Percentiles rank a stretch among this genome's conserved stretches.
phyloP scores from a whole-genome alignment of 768 basidiomycete genomes.

The Lactarius quietus region DNA sequence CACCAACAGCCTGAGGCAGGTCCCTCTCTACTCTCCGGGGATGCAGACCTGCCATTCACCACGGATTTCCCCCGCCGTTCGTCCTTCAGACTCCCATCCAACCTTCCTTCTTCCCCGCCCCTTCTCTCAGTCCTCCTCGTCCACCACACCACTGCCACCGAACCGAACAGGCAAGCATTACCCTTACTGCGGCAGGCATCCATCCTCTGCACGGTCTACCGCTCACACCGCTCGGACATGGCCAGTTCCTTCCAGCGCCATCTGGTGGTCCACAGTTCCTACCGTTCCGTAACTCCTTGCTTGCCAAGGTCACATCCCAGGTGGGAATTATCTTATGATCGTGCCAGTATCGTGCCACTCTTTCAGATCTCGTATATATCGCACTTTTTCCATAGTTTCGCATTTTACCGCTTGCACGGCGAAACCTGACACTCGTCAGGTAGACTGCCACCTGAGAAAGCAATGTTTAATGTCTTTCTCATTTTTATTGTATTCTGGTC shows the following conservation, averaged over 20 bases:
- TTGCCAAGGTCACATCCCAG: no score
- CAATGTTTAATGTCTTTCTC: no score
- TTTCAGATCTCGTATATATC: no score
- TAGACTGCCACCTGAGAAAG: no score
- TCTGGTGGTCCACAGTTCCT: constrained; percentile 41
- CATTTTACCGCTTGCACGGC: no score
- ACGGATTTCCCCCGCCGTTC: constrained; percentile 54
- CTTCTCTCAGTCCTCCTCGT: constrained; percentile 48
- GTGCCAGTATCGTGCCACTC: no score
- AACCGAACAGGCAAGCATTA: constrained; percentile 53
- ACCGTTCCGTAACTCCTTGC: constrained; percentile 43
- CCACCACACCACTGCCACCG: constrained; percentile 49
- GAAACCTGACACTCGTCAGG: no score
- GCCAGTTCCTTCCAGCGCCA: constrained; percentile 52
- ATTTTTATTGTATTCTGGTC: no score
- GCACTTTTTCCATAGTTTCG: no score
- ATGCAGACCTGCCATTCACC: constrained; percentile 59
- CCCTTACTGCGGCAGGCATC: constrained; percentile 59
- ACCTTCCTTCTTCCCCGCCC: constrained; percentile 54
- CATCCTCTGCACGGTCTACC: constrained; percentile 53
- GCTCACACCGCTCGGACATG: constrained; percentile 55
- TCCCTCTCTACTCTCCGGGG: constrained; percentile 59
- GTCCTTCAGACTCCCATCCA: constrained; percentile 74
- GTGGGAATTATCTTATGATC: no score
- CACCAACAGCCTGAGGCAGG: constrained; percentile 65